phyloP scores from a whole-genome alignment of 352 stramenopile species.

The Globisporangium carolinianum region DNA sequence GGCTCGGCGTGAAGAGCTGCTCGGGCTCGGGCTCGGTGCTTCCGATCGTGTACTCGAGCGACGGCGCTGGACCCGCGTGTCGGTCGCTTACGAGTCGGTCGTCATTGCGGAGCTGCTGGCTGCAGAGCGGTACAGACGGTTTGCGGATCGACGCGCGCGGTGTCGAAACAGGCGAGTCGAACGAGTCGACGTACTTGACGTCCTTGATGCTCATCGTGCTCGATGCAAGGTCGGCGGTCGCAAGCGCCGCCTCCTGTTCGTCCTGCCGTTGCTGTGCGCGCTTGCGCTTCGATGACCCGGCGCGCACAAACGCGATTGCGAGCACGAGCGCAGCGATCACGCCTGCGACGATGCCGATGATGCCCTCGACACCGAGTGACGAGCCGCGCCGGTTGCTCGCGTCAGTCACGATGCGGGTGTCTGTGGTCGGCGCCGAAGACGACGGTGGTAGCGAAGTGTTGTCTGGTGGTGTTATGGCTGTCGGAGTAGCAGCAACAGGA shows the following conservation, averaged over 20 bases:
- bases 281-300: conserved; percentile 6
- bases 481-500: too few relatives aligned
- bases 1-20: conserved; percentile 14
- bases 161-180: conserved; percentile 4
- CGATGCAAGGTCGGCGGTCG: conserved; percentile 4
- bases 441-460: not conserved
- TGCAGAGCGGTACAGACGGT: not conserved
- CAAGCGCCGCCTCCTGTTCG: not conserved
- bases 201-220: conserved; percentile 11
- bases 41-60: conserved; percentile 1
- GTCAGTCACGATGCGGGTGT: not conserved
- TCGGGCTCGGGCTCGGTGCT: conserved; percentile 5
- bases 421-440: not conserved
- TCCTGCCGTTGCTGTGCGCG: not conserved
- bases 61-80: conserved; percentile 24
- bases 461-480: not conserved
- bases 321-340: conserved; percentile 3
- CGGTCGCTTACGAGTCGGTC: not conserved
- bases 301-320: conserved; percentile 8
- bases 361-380: not conserved
- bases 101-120: conserved; percentile 1
- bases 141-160: conserved; percentile 5
- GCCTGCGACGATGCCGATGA: conserved; percentile 9
- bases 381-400: not conserved
- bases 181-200: conserved; percentile 12